Evolutionary conservation across 2,329 filamentous ascomycete genomes (phyloP).

Genomic region (Aspergillus pseudonomiae): DNA sequence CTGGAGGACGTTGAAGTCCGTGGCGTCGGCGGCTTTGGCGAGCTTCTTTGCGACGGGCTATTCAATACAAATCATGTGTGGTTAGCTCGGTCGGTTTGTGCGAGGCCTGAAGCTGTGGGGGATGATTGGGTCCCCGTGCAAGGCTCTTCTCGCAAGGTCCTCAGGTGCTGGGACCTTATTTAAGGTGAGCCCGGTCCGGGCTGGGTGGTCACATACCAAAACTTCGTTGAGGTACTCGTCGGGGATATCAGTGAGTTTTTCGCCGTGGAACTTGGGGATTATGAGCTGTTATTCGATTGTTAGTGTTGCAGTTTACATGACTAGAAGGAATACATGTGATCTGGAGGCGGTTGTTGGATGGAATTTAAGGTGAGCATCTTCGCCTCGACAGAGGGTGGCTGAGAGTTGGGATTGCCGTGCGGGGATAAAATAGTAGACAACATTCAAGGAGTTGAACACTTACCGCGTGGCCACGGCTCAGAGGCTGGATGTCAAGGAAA

Average conservation of each 20-base stretch:
- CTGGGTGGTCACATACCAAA: constrained; percentile 58
- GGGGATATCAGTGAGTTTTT: constrained; percentile 87
- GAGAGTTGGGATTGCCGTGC: constrained; percentile 14
- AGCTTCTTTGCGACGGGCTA: constrained; percentile 85
- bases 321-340: background rate
- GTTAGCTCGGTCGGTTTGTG: background rate
- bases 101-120: background rate
- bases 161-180: background rate
- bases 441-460: constrained; percentile 32
- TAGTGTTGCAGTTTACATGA: constrained; percentile 7
- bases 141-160: background rate
- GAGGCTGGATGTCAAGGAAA: constrained; percentile 92
- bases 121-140: background rate
- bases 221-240: constrained; percentile 85
- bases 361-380: background rate
- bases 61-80: background rate
- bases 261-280: constrained; percentile 93
- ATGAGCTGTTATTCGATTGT: constrained; percentile 68
- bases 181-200: background rate
- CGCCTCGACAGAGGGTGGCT: background rate
- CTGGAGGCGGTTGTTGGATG: background rate
- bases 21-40: constrained; percentile 72
- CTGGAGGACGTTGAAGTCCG: constrained; percentile 91
- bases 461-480: constrained; percentile 88
- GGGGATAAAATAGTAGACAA: constrained; percentile 16